Evolutionary conservation across 768 basidiomycete genomes (phyloP).

Genomic region (Omphalotus guepiniiformis): DNA sequence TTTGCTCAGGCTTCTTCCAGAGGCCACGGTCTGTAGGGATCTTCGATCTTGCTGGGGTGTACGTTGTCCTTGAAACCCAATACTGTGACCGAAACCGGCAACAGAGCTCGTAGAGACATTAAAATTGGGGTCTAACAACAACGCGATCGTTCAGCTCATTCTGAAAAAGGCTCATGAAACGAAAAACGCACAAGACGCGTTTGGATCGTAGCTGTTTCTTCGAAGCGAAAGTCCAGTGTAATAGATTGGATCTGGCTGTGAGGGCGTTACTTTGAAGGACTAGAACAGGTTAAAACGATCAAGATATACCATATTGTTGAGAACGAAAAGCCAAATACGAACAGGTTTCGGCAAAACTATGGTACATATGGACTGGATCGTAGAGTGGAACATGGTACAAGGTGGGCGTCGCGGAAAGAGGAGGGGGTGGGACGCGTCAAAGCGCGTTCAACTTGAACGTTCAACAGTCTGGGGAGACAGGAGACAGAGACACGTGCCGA

Average conservation of each 20-base stretch:
- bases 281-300: too few species aligned
- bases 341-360: conserved; percentile 6
- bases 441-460: too few species aligned
- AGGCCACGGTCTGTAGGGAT: too few species aligned
- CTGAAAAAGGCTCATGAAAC: not conserved
- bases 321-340: not conserved
- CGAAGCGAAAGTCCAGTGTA: conserved; percentile 1
- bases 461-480: too few species aligned
- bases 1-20: too few species aligned
- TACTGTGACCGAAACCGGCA: too few species aligned
- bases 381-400: conserved; percentile 2
- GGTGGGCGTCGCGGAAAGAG: not conserved
- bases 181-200: not conserved
- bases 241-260: conserved; percentile 6
- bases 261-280: conserved; percentile 5
- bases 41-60: too few species aligned
- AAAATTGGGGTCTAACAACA: not conserved
- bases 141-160: not conserved
- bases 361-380: not conserved
- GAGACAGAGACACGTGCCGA: too few species aligned
- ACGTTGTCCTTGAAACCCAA: too few species aligned
- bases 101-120: conserved; percentile 2
- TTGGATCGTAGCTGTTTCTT: not conserved
- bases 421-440: too few species aligned
- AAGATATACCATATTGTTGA: not conserved